phyloP scores from a whole-genome alignment of 164 flowering plant genomes.

The Annona cherimola region DNA sequence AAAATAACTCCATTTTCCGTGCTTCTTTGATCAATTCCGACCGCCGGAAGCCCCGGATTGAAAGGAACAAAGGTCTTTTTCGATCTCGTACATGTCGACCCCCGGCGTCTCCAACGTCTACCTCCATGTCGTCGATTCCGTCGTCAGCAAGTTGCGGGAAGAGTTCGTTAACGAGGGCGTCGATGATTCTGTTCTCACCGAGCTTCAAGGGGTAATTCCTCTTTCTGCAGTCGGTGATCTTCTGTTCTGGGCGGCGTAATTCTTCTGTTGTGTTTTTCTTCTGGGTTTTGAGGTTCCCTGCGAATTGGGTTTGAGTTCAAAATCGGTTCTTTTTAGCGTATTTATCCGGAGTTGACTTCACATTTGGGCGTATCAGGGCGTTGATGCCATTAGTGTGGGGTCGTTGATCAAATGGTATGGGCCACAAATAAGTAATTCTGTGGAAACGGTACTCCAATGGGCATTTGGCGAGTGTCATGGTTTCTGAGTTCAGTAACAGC shows the following conservation, averaged over 20 bases:
- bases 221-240: background rate
- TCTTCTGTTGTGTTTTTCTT: background rate
- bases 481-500: no score
- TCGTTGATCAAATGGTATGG: background rate
- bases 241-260: background rate
- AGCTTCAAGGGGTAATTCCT: slow-evolving; percentile 11
- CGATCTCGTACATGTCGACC: slow-evolving; percentile 9
- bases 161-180: slow-evolving; percentile 8
- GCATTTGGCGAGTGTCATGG: no score
- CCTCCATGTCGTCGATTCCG: slow-evolving; percentile 16
- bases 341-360: background rate
- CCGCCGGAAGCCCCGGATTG: background rate
- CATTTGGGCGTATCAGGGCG: background rate
- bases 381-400: background rate
- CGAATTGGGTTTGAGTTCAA: background rate
- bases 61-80: background rate
- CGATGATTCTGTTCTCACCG: slow-evolving; percentile 9
- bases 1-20: background rate
- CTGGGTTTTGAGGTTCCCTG: background rate
- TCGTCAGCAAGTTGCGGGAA: slow-evolving; percentile 12
- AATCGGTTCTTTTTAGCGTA: background rate
- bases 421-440: background rate
- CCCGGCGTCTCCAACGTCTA: slow-evolving; percentile 10
- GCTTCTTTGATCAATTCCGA: background rate
- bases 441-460: no score